Conservation (phyloP, 208 protist genomes). For the Tritrichomonas musculus region DNA sequence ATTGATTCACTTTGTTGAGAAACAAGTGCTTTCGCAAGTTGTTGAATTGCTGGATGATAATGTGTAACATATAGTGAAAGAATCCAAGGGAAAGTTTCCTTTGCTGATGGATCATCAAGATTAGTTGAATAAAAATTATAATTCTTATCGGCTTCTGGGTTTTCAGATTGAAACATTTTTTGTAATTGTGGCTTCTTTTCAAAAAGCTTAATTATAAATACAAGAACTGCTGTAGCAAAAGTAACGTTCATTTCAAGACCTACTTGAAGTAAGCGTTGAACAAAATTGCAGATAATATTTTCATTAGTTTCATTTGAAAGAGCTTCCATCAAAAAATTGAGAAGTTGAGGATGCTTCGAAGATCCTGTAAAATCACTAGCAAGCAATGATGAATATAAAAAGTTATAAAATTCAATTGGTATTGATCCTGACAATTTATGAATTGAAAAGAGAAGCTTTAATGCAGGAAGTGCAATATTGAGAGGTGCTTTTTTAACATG, state of each 20-base stretch:
- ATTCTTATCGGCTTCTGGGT: not conserved
- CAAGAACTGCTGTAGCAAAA: not conserved
- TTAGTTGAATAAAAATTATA: not conserved
- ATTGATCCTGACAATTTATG: not conserved
- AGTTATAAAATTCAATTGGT: not conserved
- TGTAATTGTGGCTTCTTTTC: not conserved
- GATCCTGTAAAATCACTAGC: not conserved
- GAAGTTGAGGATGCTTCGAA: not conserved
- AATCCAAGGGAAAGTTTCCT: not conserved
- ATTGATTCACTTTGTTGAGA: not conserved
- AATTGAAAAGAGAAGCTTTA: not conserved
- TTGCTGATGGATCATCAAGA: not conserved
- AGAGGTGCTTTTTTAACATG: not conserved
- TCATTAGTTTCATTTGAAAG: not conserved
- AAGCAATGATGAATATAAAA: not conserved
- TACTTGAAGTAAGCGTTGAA: not conserved
- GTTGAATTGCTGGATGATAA: not conserved
- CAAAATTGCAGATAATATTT: not conserved
- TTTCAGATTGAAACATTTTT: not conserved
- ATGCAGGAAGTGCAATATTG: not conserved
- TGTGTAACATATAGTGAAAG: not conserved
- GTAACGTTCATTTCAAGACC: not conserved
- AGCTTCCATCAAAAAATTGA: conserved; percentile 4
- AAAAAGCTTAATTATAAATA: not conserved
- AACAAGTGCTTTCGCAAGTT: not conserved